These are phyloP conservation scores for Microbotryomycetes sp. DNA, from an alignment of 1,284 basidiomycete species.

Conservation along the genomic window DNA sequence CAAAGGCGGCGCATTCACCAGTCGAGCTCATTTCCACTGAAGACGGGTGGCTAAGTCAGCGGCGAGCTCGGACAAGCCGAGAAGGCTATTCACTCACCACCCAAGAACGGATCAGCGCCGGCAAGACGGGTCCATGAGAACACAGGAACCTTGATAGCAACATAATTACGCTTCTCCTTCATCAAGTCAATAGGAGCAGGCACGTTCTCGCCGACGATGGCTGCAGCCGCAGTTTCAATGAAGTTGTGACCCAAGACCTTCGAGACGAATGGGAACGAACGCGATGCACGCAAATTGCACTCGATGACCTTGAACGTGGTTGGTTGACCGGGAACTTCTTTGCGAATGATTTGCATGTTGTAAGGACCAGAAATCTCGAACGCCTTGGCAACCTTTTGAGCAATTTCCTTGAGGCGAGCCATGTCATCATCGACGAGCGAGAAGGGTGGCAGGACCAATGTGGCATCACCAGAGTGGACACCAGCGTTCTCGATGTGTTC, in stretches of 20 bases:
- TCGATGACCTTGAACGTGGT: constrained; percentile 92
- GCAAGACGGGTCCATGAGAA: constrained; percentile 95
- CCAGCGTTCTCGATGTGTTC: constrained; percentile 99
- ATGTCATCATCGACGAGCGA: constrained; percentile 72
- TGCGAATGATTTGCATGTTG: constrained; percentile 99
- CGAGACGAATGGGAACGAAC: constrained; percentile 98
- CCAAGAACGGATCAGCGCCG: constrained; percentile 94
- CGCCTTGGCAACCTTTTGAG: constrained; percentile 87
- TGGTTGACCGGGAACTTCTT: constrained; percentile 53
- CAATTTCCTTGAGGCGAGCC: constrained; percentile 81
- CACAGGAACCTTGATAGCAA: constrained; percentile 94
- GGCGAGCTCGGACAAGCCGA: not conserved
- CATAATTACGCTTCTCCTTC: constrained; percentile 83
- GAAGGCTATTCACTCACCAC: constrained; percentile 58
- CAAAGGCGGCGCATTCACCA: constrained; percentile 97
- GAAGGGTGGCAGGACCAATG: constrained; percentile 93
- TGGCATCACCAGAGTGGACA: constrained; percentile 98
- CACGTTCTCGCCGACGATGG: constrained; percentile 82
- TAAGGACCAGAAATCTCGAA: constrained; percentile 96
- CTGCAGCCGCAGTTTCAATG: constrained; percentile 87
- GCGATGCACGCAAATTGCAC: constrained; percentile 94
- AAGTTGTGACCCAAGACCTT: constrained; percentile 97
- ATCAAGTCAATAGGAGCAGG: constrained; percentile 92
- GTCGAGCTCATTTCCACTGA: constrained; percentile 91
- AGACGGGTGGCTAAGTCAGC: constrained; percentile 11